Percentiles rank a stretch among this genome's conserved stretches.
These are phyloP conservation scores for Skeletonema grethae DNA, from an alignment of 108 stramenopile genomes.

Conservation along the genomic window DNA sequence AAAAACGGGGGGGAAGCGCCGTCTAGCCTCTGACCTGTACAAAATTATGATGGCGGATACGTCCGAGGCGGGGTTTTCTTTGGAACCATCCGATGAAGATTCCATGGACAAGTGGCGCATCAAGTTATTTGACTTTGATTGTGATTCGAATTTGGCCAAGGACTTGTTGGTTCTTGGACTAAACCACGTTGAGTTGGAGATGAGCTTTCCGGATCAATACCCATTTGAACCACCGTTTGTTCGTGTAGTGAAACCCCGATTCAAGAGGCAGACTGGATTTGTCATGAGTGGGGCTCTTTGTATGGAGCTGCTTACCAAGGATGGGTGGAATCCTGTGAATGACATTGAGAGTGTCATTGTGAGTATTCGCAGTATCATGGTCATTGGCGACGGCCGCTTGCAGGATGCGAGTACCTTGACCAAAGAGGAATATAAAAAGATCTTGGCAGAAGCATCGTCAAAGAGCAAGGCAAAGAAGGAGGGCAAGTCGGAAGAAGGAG, in stretches of 20 bases:
- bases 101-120: slow-evolving; percentile 89
- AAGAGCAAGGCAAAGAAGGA: slow-evolving; percentile 28
- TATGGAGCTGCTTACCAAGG: slow-evolving; percentile 91
- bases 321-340: slow-evolving; percentile 94
- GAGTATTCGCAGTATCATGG: slow-evolving; percentile 85
- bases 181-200: slow-evolving; percentile 86
- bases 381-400: slow-evolving; percentile 87
- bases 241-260: slow-evolving; percentile 81
- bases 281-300: slow-evolving; percentile 94
- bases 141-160: slow-evolving; percentile 76
- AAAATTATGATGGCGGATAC: slow-evolving; percentile 89
- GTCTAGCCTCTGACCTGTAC: slow-evolving; percentile 84
- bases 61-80: slow-evolving; percentile 78
- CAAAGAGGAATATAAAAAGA: slow-evolving; percentile 42
- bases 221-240: slow-evolving; percentile 94
- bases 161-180: slow-evolving; percentile 75
- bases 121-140: slow-evolving; percentile 88
- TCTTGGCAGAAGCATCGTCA: slow-evolving; percentile 3
- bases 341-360: slow-evolving; percentile 95
- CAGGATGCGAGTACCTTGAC: slow-evolving; percentile 67
- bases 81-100: slow-evolving; percentile 75
- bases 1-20: slow-evolving; percentile 79
- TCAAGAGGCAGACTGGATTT: slow-evolving; percentile 92
- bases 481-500: slow-evolving; percentile 22
- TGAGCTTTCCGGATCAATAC: slow-evolving; percentile 93